Percentiles rank a stretch among this genome's conserved stretches.
These are phyloP conservation scores for Lentithecium fluviatile DNA, from an alignment of 495 filamentous ascomycete species.

Conservation along the genomic window DNA sequence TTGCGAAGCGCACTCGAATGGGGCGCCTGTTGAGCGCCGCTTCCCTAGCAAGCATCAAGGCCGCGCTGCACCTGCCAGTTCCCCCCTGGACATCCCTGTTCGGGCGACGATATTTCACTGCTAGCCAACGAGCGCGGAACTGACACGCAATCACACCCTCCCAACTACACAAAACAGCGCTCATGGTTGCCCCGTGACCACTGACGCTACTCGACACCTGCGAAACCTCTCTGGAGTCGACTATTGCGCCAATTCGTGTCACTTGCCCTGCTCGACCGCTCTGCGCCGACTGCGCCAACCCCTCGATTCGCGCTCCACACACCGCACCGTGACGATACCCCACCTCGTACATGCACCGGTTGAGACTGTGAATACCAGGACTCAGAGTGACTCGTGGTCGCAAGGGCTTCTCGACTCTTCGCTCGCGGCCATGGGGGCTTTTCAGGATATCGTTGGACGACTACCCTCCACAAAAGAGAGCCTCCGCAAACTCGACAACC, in stretches of 20 bases:
- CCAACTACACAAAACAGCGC: neutral
- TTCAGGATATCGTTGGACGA: slow-evolving; percentile 63
- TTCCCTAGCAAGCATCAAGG: too few relatives aligned
- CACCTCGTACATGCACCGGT: neutral
- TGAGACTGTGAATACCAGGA: slow-evolving; percentile 13
- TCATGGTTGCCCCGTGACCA: neutral
- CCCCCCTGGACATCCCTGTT: neutral
- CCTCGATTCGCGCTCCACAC: too few relatives aligned
- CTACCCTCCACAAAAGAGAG: slow-evolving; percentile 57
- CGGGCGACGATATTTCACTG: neutral
- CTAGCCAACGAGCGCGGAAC: neutral
- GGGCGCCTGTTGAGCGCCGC: too few relatives aligned
- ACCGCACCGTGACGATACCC: slow-evolving; percentile 1
- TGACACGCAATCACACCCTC: neutral
- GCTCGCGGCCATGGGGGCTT: slow-evolving; percentile 55
- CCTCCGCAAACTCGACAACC: slow-evolving; percentile 60
- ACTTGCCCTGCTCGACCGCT: too few relatives aligned
- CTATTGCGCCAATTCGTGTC: too few relatives aligned
- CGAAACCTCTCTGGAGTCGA: too few relatives aligned
- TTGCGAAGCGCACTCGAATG: too few relatives aligned
- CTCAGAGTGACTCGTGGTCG: neutral
- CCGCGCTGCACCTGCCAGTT: neutral
- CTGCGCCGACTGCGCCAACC: too few relatives aligned
- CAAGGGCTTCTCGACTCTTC: slow-evolving; percentile 13
- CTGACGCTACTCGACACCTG: neutral